A percentile compares a stretch with the other conserved stretches of the same genome.
Evolutionary conservation across 225 moss, liverwort and hornwort species (phyloP).

Genomic region (Pleurozium schreberi): DNA sequence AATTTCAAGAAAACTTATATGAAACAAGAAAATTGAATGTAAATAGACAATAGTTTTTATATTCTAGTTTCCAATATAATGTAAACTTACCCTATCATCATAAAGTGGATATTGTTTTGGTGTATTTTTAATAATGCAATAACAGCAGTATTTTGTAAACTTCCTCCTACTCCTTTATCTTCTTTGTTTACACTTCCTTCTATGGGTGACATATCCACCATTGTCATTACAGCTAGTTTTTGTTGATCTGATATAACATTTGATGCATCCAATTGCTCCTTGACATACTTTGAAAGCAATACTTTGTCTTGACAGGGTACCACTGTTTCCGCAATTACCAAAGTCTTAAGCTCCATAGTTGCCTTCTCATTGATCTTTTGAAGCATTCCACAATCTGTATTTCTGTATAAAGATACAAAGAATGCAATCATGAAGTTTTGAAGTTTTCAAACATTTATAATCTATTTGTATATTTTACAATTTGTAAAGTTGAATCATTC

Average conservation of each 20-base stretch:
- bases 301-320: slow-evolving; percentile 46
- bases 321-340: slow-evolving; percentile 71
- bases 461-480: background rate
- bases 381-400: slow-evolving; percentile 49
- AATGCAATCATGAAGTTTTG: no score
- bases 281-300: slow-evolving; percentile 43
- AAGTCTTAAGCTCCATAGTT: slow-evolving; percentile 62
- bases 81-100: slow-evolving; percentile 50
- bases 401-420: slow-evolving; percentile 8
- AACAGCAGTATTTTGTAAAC: slow-evolving; percentile 46
- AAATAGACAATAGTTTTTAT: background rate
- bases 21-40: background rate
- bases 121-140: slow-evolving; percentile 58
- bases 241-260: slow-evolving; percentile 42
- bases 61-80: background rate
- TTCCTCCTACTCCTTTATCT: slow-evolving; percentile 57
- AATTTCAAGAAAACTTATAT: background rate
- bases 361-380: slow-evolving; percentile 51
- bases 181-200: slow-evolving; percentile 61
- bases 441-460: background rate
- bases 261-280: slow-evolving; percentile 55
- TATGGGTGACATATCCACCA: slow-evolving; percentile 64
- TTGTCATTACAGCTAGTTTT: slow-evolving; percentile 43
- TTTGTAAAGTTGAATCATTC: background rate
- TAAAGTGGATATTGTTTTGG: slow-evolving; percentile 55